Evolutionary conservation across 352 stramenopile genomes (phyloP).

Genomic region (Phytophthora pluvialis): DNA sequence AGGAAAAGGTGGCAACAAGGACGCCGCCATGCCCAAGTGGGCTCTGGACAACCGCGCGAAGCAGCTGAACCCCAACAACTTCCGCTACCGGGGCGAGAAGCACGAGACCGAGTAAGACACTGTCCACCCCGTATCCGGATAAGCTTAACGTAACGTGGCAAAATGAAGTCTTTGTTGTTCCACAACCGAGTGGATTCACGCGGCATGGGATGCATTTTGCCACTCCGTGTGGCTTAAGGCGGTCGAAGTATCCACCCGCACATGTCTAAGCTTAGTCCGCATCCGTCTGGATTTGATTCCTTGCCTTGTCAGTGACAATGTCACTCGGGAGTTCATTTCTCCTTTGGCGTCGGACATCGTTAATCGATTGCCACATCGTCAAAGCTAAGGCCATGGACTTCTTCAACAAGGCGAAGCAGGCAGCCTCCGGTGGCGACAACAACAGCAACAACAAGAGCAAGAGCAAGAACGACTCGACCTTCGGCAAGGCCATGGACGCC

Average conservation of each 20-base stretch:
- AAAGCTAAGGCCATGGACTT: constrained; percentile 30
- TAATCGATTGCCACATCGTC: not conserved
- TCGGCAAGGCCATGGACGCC: constrained; percentile 32
- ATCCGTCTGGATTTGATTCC: constrained; percentile 28
- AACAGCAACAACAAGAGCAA: constrained; percentile 11
- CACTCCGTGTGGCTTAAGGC: not conserved
- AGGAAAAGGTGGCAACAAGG: not conserved
- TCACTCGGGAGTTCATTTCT: constrained; percentile 12
- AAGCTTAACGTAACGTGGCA: not conserved
- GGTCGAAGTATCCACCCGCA: constrained; percentile 9
- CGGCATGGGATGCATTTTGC: constrained; percentile 9
- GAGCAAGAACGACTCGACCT: constrained; percentile 33
- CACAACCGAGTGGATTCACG: not conserved
- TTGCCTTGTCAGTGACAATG: not conserved
- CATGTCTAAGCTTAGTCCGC: not conserved
- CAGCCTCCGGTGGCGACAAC: constrained; percentile 5
- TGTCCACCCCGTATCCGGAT: not conserved
- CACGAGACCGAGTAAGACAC: constrained; percentile 6
- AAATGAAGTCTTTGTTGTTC: constrained; percentile 23
- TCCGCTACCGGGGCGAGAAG: constrained; percentile 15
- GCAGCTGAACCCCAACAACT: constrained; percentile 42
- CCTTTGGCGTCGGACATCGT: constrained; percentile 11
- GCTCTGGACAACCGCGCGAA: constrained; percentile 32
- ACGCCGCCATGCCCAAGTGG: constrained; percentile 15
- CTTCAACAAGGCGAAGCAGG: constrained; percentile 37